Conservation (phyloP, 257 asterid genomes). For the Solanum rostratum region DNA sequence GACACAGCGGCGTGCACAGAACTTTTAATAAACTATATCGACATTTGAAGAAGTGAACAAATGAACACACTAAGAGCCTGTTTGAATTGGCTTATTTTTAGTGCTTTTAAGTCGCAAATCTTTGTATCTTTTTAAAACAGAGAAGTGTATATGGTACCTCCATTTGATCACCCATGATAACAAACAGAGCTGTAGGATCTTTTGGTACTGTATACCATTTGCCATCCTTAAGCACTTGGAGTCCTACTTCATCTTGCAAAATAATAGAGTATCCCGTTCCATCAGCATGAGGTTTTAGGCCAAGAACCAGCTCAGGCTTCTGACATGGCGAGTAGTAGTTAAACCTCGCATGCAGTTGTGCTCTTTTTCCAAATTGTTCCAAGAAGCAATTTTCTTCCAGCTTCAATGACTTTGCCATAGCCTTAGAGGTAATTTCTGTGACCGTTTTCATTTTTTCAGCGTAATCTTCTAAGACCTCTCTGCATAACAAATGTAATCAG, state of each 20-base stretch:
- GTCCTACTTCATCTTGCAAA: constrained; percentile 34
- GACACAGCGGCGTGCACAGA: neutral
- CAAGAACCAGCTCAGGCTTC: constrained; percentile 35
- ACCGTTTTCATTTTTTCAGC: constrained; percentile 18
- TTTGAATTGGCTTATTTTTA: neutral
- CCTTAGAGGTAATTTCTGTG: constrained; percentile 18
- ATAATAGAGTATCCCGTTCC: constrained; percentile 35
- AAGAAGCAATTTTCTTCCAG: constrained; percentile 32
- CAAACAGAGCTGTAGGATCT: constrained; percentile 20
- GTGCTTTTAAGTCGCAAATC: neutral
- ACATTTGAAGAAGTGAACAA: neutral
- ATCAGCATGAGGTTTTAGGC: constrained; percentile 45
- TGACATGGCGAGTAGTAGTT: constrained; percentile 37
- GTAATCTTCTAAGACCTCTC: constrained; percentile 23
- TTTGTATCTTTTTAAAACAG: neutral
- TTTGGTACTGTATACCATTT: constrained; percentile 35
- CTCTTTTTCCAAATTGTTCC: constrained; percentile 32
- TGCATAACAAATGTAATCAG: neutral
- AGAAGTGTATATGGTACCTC: neutral
- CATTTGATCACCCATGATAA: constrained; percentile 41
- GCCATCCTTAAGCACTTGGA: constrained; percentile 29
- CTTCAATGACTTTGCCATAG: constrained; percentile 39
- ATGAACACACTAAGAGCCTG: neutral
- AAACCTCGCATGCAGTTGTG: constrained; percentile 23
- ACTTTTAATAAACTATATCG: neutral